Conservation (phyloP, 2,329 filamentous ascomycete genomes). For the Pyricularia sp. region DNA sequence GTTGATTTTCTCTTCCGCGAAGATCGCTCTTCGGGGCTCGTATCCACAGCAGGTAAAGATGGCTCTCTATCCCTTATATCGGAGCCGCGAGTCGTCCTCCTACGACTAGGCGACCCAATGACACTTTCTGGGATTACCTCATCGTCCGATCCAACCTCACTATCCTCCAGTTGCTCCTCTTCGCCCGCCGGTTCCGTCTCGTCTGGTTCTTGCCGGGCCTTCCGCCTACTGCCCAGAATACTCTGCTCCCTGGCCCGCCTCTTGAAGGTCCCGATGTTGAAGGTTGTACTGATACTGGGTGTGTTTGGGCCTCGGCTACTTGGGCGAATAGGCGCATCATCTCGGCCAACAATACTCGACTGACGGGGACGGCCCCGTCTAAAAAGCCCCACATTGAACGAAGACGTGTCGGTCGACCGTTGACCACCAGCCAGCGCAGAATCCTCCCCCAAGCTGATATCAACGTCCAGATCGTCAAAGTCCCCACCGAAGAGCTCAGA, state of each 20-base stretch:
- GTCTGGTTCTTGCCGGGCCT: slow-evolving; percentile 13
- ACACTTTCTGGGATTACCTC: not conserved
- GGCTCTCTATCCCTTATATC: not conserved
- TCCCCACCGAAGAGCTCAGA: slow-evolving; percentile 31
- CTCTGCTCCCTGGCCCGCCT: slow-evolving; percentile 46
- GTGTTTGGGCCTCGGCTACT: slow-evolving; percentile 37
- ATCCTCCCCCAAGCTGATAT: slow-evolving; percentile 22
- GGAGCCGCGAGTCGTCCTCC: slow-evolving; percentile 1
- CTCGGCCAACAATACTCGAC: slow-evolving; percentile 37
- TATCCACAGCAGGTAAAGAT: slow-evolving; percentile 4
- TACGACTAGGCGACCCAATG: not conserved
- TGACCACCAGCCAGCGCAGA: slow-evolving; percentile 12
- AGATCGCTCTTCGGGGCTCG: slow-evolving; percentile 12
- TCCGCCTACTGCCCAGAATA: slow-evolving; percentile 42
- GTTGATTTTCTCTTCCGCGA: slow-evolving; percentile 45
- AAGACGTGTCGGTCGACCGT: slow-evolving; percentile 30
- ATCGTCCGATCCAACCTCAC: not conserved
- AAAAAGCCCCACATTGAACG: slow-evolving; percentile 32
- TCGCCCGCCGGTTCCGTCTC: slow-evolving; percentile 10
- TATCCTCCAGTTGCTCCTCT: slow-evolving; percentile 10
- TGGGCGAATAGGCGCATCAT: slow-evolving; percentile 38
- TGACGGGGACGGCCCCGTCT: slow-evolving; percentile 29
- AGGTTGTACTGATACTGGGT: slow-evolving; percentile 32
- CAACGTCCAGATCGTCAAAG: slow-evolving; percentile 23
- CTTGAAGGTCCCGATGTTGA: slow-evolving; percentile 45